Evolutionary conservation across 192 early-diverging fungal genomes (phyloP), one percentile per base, ranked within the genome.

Genomic region (Umbelopsis isabellina): DNA sequence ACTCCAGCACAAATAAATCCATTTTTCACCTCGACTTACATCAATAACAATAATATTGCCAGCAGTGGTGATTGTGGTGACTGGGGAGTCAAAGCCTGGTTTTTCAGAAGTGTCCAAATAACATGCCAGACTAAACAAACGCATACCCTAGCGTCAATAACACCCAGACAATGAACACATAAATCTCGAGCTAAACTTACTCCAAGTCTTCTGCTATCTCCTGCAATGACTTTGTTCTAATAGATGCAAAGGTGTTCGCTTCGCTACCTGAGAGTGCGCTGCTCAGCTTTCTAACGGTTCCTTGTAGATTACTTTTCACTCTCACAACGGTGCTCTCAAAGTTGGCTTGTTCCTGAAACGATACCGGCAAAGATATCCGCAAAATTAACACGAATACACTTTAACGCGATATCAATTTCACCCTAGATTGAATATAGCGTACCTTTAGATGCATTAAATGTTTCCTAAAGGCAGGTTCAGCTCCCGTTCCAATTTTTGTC

Each of bases 361-460:
- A 53, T 30, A 30, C 8, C 22, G 4, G 8, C 16, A 27, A 9
- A 64, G 13, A 53, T 30, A 30, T 1, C 22, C 1, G 8, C 16
- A 27, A 9, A 64, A 9, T 64, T 41, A 41, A 41, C 7, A 30
- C 1, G 37, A 41, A 1, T 4, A 5, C 6, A 1, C 1, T 1
- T 41, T 41, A 6, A 9, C 5, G n/a, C 20, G 7, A 27, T 64
- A 5, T 25, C 27, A 20, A 3, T 15, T 64, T 27, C 64, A 7
- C 27, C n/a, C 4, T 35, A 27, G 7, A 18, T 10, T 21, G 30
- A 15, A 10, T 18, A 6, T 18, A n/a, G 2, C 20, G 1, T 70
- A 78, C 76, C 64, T 79, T 79, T 22, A 79, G 51, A 25, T 75
- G 74, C 22, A 49, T 79, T 23, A 75, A 75, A 50, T 79, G 74